A percentile compares a stretch with the other conserved stretches of the same genome.
phyloP scores from a whole-genome alignment of 2,329 filamentous ascomycete genomes.

The Malbranchea cinnamomea region DNA sequence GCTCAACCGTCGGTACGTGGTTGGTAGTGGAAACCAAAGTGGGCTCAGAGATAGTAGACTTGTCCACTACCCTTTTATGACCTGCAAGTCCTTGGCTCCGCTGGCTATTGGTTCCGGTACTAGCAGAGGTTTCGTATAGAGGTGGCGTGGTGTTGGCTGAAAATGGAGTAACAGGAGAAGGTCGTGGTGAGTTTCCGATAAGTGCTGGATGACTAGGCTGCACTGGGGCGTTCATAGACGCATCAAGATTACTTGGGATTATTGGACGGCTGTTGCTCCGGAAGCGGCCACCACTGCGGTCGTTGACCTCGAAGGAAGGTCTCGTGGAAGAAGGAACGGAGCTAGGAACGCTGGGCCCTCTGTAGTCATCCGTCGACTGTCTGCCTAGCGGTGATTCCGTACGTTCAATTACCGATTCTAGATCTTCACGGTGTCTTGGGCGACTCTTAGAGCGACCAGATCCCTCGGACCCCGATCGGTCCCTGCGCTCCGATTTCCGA shows the following conservation, averaged over 20 bases:
- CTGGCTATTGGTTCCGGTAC: constrained; percentile 17
- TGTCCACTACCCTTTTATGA: constrained; percentile 44
- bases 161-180: constrained; percentile 34
- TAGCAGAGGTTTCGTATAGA: constrained; percentile 28
- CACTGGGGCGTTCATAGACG: constrained; percentile 12
- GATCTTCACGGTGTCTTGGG: constrained; percentile 36
- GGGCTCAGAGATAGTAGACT: constrained; percentile 48
- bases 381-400: constrained; percentile 19
- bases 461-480: constrained; percentile 41
- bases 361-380: constrained; percentile 14
- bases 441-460: constrained; percentile 41
- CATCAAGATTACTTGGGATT: constrained; percentile 15
- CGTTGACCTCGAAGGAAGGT: constrained; percentile 22
- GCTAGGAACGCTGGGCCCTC: constrained; percentile 12
- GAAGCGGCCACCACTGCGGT: constrained; percentile 25
- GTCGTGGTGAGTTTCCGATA: constrained; percentile 27
- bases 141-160: constrained; percentile 40
- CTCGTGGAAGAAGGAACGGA: constrained; percentile 22
- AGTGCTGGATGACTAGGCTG: constrained; percentile 16
- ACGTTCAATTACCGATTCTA: constrained; percentile 36
- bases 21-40: constrained; percentile 38
- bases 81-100: constrained; percentile 15
- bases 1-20: constrained; percentile 41
- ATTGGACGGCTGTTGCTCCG: constrained; percentile 24
- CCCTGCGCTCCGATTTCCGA: constrained; percentile 27